A percentile compares a stretch with the other conserved stretches of the same genome.
Conservation (phyloP, 2,329 filamentous ascomycete species). For the Alternaria postmessia region DNA sequence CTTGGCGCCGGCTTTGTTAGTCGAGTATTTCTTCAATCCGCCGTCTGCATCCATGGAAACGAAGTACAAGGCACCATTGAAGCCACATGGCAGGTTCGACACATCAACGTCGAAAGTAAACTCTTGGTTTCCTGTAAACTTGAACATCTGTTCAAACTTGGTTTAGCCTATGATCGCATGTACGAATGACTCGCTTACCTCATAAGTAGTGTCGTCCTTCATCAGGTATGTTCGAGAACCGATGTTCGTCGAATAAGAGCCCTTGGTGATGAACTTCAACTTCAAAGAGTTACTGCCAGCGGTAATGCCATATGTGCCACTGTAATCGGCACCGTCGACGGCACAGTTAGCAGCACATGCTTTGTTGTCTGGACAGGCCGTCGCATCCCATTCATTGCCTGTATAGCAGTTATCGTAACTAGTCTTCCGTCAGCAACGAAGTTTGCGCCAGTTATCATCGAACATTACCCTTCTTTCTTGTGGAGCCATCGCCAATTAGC, state of each 20-base stretch:
- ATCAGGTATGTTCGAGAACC: constrained; percentile 50
- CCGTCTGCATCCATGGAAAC: constrained; percentile 69
- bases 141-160: constrained; percentile 40
- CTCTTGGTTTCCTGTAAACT: constrained; percentile 56
- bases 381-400: constrained; percentile 52
- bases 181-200: background rate
- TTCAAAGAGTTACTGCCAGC: constrained; percentile 61
- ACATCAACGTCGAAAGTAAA: constrained; percentile 55
- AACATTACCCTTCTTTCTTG: constrained; percentile 39
- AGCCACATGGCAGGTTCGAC: constrained; percentile 70
- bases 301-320: constrained; percentile 56
- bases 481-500: constrained; percentile 61
- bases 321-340: constrained; percentile 52
- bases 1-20: constrained; percentile 61
- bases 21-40: constrained; percentile 58
- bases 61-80: constrained; percentile 66
- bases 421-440: background rate
- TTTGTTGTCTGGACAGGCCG: constrained; percentile 47
- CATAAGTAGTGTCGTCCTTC: constrained; percentile 44
- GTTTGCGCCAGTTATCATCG: background rate
- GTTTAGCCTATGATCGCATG: background rate
- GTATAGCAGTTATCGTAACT: constrained; percentile 53
- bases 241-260: constrained; percentile 52
- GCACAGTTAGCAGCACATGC: constrained; percentile 48
- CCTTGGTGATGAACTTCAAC: constrained; percentile 64